Base-by-base conservation (phyloP, 1,284 basidiomycete genomes). In the Sporisorium iseilematis-ciliati region DNA sequence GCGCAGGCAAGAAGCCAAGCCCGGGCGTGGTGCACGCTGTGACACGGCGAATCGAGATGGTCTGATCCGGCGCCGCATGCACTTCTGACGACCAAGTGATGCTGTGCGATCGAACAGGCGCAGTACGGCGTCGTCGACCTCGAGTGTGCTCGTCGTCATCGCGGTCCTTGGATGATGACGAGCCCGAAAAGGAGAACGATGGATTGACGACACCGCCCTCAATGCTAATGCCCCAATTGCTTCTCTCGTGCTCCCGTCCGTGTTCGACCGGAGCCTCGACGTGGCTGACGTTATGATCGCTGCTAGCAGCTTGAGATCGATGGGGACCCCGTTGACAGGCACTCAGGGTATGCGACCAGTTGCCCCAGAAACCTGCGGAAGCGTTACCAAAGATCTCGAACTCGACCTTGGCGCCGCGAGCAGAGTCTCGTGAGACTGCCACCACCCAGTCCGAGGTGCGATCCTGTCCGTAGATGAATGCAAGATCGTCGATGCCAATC, bases 401-500 rank as follows among this genome's bases (percentile, higher is more conserved):
- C 45, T 80, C 73, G 41, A 76, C 65, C 29, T 40, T 58, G n/a
- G 66, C 77, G 7, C 78, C 78, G 7, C 66, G 63, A 25, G 59
- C 57, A n/a, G 76, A 53, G 26, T 78, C 76, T 10, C 63, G 48
- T n/a, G 65, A 74, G 10, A 81, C 78, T 31, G 78, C 78, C 10
- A 73, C 68, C 2, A 69, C 79, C 79, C 79, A 81, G 49, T 81
- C 79, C 18, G 75, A 76, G 5, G 78, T 76, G 8, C 75, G 68
- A 52, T 80, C 76, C 56, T 78, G 65, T 14, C 72, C 77, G 26
- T 76, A 78, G 63, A 80, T 63, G 53, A 81, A 57, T 4, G 60
- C 70, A 18, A 78, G 49, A 12, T 78, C 73, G 54, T 81, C 78
- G 3, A 64, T 38, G n/a, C 71, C 61, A 23, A 81, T 66, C 26